These are phyloP conservation scores for Magnusiomyces paraingens DNA, from an alignment of 1,139 yeast species.

Conservation along the genomic window DNA sequence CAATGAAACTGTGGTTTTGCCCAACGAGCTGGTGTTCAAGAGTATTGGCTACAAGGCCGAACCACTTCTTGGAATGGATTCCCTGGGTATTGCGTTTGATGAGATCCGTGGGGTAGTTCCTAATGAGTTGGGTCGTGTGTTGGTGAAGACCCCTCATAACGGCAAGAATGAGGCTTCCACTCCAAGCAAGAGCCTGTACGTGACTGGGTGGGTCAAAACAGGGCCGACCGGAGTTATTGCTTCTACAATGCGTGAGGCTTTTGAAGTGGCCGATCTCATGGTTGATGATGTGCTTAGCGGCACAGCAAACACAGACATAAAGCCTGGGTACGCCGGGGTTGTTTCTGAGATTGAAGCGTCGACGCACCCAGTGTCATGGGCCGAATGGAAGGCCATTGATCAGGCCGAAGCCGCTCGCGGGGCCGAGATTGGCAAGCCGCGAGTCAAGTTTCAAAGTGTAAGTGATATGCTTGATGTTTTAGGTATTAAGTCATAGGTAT, in stretches of 20 bases:
- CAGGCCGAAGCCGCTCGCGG: slow-evolving; percentile 49
- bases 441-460: slow-evolving; percentile 50
- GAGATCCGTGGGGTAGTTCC: slow-evolving; percentile 45
- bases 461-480: slow-evolving; percentile 44
- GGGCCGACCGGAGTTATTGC: slow-evolving; percentile 93
- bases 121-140: slow-evolving; percentile 56
- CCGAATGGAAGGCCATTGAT: slow-evolving; percentile 63
- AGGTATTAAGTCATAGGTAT: background rate
- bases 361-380: slow-evolving; percentile 51
- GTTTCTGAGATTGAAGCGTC: slow-evolving; percentile 26
- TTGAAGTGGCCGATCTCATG: slow-evolving; percentile 57
- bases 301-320: slow-evolving; percentile 15
- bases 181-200: slow-evolving; percentile 50
- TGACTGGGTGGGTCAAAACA: slow-evolving; percentile 87
- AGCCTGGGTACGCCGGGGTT: slow-evolving; percentile 35
- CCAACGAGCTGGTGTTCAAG: slow-evolving; percentile 65
- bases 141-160: slow-evolving; percentile 19
- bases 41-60: slow-evolving; percentile 81
- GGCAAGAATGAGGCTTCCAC: slow-evolving; percentile 27
- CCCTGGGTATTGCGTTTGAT: slow-evolving; percentile 50
- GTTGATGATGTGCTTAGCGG: slow-evolving; percentile 13
- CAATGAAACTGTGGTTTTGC: slow-evolving; percentile 35
- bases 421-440: slow-evolving; percentile 40
- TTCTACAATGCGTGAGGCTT: slow-evolving; percentile 80
- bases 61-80: slow-evolving; percentile 51